Evolutionary conservation across 768 basidiomycete genomes (phyloP).

Genomic region (Mycena polygramma): DNA sequence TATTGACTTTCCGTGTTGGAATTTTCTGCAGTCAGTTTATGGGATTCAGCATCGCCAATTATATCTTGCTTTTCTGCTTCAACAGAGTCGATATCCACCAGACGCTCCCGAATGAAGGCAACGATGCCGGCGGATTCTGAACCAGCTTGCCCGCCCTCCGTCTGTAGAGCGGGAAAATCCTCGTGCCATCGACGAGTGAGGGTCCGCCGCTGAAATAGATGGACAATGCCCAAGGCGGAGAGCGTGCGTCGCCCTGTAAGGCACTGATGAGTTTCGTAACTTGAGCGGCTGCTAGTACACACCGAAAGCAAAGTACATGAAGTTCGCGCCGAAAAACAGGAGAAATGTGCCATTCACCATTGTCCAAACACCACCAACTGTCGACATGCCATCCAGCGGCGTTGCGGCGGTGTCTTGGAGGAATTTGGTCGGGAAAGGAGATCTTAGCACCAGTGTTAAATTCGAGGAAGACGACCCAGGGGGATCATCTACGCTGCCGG

Average conservation of each 20-base stretch:
- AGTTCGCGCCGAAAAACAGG: not conserved
- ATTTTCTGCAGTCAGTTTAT: too few species aligned
- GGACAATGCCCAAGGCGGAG: not conserved
- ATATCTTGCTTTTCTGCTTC: too few species aligned
- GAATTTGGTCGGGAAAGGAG: not conserved
- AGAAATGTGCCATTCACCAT: not conserved
- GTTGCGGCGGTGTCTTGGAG: not conserved
- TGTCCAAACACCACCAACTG: not conserved
- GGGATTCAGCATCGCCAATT: too few species aligned
- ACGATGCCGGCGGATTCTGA: not conserved
- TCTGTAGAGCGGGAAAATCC: constrained; percentile 4
- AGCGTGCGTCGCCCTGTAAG: constrained; percentile 3
- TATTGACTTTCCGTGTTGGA: too few species aligned
- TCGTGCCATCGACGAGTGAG: not conserved
- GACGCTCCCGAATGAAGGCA: constrained; percentile 2
- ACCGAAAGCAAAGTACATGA: not conserved
- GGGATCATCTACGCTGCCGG: too few species aligned
- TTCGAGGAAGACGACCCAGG: too few species aligned
- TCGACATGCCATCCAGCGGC: not conserved
- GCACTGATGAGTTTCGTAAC: too few species aligned
- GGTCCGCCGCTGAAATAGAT: not conserved
- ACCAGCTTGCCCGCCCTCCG: too few species aligned
- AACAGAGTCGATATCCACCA: not conserved
- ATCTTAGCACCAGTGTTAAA: not conserved
- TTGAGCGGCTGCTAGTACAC: too few species aligned